Percentiles rank a stretch among this genome's conserved stretches.
Evolutionary conservation across 495 filamentous ascomycete genomes (phyloP).

Genomic region (Rostrohypoxylon terebratum): DNA sequence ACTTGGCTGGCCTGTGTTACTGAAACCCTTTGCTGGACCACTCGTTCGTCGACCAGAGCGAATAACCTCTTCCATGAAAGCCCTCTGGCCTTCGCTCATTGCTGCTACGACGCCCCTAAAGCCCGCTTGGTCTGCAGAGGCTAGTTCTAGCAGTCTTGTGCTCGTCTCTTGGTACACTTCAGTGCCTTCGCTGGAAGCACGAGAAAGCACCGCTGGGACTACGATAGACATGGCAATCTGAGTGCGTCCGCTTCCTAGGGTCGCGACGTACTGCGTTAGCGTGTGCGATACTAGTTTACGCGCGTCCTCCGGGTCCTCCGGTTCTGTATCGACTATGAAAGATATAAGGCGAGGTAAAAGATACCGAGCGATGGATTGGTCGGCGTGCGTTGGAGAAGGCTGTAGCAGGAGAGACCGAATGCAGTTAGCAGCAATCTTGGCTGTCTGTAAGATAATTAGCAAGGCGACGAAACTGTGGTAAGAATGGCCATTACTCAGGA

Average conservation of each 20-base stretch:
- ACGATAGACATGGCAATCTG: constrained; percentile 76
- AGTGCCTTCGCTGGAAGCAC: constrained; percentile 67
- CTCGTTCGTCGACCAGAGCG: constrained; percentile 62
- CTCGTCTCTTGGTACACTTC: constrained; percentile 79
- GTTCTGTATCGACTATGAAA: constrained; percentile 75
- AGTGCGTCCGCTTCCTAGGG: constrained; percentile 60
- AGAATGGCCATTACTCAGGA: too few species aligned
- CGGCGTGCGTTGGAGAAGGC: constrained; percentile 70
- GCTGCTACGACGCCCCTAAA: constrained; percentile 81
- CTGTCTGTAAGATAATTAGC: constrained; percentile 62
- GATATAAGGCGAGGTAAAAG: constrained; percentile 80
- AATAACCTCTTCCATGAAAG: constrained; percentile 86
- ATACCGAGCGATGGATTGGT: constrained; percentile 77
- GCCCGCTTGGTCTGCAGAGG: constrained; percentile 73
- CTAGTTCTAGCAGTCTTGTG: constrained; percentile 80
- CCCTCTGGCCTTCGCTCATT: constrained; percentile 77
- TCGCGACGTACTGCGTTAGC: constrained; percentile 74
- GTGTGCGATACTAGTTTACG: constrained; percentile 76
- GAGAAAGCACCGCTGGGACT: constrained; percentile 80
- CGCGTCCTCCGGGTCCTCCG: constrained; percentile 79
- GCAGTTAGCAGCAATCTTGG: constrained; percentile 89
- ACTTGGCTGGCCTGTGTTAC: constrained; percentile 73
- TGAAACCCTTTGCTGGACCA: constrained; percentile 53
- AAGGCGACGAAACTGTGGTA: constrained; percentile 4
- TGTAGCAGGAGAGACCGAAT: constrained; percentile 81